phyloP scores from a whole-genome alignment of 2,329 filamentous ascomycete species.

The Trichoderma atrobrunneum region DNA sequence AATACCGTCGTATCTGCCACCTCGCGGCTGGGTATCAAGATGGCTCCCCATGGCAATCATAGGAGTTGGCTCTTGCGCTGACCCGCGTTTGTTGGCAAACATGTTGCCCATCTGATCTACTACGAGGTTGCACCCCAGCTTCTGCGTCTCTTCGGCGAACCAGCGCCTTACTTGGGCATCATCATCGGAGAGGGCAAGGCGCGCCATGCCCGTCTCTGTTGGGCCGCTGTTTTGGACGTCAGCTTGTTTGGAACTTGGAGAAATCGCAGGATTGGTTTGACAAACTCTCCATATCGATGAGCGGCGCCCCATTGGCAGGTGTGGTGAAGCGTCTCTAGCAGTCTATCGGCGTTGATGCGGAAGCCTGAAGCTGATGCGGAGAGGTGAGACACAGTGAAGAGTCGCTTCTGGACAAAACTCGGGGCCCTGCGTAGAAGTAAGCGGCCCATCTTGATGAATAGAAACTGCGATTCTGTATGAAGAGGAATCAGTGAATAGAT shows the following conservation, averaged over 20 bases:
- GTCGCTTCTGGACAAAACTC: neutral
- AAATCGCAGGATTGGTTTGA: neutral
- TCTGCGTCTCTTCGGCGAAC: slow-evolving; percentile 65
- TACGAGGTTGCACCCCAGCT: slow-evolving; percentile 64
- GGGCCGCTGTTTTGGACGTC: slow-evolving; percentile 22
- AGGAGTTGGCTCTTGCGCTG: slow-evolving; percentile 53
- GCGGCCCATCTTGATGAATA: neutral
- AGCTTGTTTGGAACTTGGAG: neutral
- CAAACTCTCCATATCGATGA: slow-evolving; percentile 32
- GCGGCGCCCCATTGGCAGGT: slow-evolving; percentile 35
- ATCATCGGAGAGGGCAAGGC: slow-evolving; percentile 69
- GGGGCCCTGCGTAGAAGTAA: neutral
- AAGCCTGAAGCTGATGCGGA: slow-evolving; percentile 17
- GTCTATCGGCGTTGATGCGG: slow-evolving; percentile 30
- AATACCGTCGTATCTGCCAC: slow-evolving; percentile 73
- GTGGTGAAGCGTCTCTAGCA: slow-evolving; percentile 32
- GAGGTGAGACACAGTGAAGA: slow-evolving; percentile 8
- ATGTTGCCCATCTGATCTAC: slow-evolving; percentile 78
- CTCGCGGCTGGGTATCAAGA: slow-evolving; percentile 61
- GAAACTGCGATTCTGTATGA: neutral
- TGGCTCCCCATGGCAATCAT: slow-evolving; percentile 68
- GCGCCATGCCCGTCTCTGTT: slow-evolving; percentile 73
- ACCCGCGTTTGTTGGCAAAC: slow-evolving; percentile 68
- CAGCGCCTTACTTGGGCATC: slow-evolving; percentile 75
- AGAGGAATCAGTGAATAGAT: neutral